Conservation (phyloP, 108 stramenopile genomes). For the Thalassiosira profunda region DNA sequence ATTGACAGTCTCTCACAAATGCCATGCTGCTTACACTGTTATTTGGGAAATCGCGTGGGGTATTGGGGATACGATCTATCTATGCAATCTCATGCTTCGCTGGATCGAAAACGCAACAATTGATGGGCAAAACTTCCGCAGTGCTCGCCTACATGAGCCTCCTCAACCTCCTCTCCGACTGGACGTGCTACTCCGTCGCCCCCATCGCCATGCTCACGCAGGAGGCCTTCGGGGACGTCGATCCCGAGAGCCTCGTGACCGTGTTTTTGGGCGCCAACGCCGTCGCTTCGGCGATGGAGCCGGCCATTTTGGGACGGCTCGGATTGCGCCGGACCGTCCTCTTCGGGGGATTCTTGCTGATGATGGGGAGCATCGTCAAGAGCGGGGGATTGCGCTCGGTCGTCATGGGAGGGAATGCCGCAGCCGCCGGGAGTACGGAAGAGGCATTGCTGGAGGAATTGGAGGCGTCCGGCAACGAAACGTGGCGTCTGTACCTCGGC, state of each 20-base stretch:
- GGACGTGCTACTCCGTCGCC: conserved; percentile 92
- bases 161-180: conserved; percentile 87
- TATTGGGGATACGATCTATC: too few species aligned
- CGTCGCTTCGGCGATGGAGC: conserved; percentile 79
- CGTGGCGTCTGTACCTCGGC: conserved; percentile 83
- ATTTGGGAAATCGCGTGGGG: too few species aligned
- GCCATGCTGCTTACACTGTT: too few species aligned
- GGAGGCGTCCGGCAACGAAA: conserved; percentile 46
- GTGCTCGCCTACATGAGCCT: conserved; percentile 91
- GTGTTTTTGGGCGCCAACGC: conserved; percentile 87
- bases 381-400: conserved; percentile 66
- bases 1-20: too few species aligned
- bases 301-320: conserved; percentile 79
- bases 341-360: conserved; percentile 75
- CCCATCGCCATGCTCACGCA: conserved; percentile 78
- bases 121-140: too few species aligned
- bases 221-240: conserved; percentile 80
- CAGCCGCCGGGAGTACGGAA: conserved; percentile 1
- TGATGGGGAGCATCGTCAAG: conserved; percentile 87
- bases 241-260: conserved; percentile 84
- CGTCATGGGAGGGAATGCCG: conserved; percentile 11
- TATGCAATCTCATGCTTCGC: too few species aligned
- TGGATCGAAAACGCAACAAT: too few species aligned
- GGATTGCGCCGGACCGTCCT: conserved; percentile 82
- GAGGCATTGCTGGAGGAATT: neutral